A percentile compares a stretch with the other conserved stretches of the same genome.
phyloP scores from a whole-genome alignment of 192 early-diverging fungal genomes.

The Backusella psychrophila region DNA sequence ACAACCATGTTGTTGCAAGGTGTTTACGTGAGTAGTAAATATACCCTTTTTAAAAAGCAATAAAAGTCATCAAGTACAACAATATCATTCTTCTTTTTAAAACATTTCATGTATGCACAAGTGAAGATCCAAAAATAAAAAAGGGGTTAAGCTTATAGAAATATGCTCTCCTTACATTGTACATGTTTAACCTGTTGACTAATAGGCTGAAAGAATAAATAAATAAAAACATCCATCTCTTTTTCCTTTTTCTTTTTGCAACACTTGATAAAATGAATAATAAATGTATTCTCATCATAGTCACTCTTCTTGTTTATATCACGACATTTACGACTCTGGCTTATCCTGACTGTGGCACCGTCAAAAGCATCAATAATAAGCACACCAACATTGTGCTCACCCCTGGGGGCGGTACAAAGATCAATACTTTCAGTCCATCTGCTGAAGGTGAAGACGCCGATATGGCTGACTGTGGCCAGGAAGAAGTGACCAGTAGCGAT shows the following conservation, averaged over 20 bases:
- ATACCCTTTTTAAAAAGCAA: too few species aligned
- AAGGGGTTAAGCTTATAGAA: neutral
- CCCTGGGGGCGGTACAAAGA: neutral
- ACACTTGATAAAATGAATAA: neutral
- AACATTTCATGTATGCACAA: neutral
- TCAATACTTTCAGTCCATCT: neutral
- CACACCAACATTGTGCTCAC: neutral
- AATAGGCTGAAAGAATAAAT: neutral
- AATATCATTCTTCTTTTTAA: slow-evolving; percentile 11
- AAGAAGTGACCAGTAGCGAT: neutral
- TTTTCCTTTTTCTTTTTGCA: neutral
- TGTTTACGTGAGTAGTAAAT: too few species aligned
- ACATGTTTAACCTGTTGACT: neutral
- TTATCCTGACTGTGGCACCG: neutral
- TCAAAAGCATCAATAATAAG: neutral
- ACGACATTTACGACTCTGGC: neutral
- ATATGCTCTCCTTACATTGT: neutral
- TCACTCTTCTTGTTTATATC: neutral
- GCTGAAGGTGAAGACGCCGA: neutral
- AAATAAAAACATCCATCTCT: neutral
- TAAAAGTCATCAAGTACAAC: too few species aligned
- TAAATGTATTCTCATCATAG: neutral
- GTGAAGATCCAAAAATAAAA: neutral
- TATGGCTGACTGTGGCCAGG: neutral
- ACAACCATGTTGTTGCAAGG: too few species aligned